phyloP scores from a whole-genome alignment of 2,329 filamentous ascomycete genomes.

The Exophiala sp. region DNA sequence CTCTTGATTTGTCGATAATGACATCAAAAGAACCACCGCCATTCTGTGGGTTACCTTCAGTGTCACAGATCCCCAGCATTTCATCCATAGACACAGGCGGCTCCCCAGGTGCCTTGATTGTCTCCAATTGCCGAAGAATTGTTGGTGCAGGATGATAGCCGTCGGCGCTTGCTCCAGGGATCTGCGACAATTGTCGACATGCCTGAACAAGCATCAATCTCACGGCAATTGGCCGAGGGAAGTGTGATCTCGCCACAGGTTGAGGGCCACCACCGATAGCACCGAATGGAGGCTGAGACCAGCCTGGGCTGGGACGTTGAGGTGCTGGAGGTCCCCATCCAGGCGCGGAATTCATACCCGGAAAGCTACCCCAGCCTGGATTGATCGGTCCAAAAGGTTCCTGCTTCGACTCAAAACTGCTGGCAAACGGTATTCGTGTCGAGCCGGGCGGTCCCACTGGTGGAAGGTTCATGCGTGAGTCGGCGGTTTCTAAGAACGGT shows the following conservation, averaged over 20 bases:
- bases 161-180: constrained; percentile 44
- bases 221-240: constrained; percentile 65
- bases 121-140: constrained; percentile 62
- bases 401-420: constrained; percentile 27
- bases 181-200: constrained; percentile 61
- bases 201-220: constrained; percentile 73
- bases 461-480: constrained; percentile 38
- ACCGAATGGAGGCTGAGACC: constrained; percentile 46
- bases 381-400: constrained; percentile 23
- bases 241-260: constrained; percentile 44
- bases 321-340: constrained; percentile 21
- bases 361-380: constrained; percentile 25
- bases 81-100: constrained; percentile 60
- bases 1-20: constrained; percentile 48
- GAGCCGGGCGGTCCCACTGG: constrained; percentile 53
- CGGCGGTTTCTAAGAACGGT: constrained; percentile 48
- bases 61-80: constrained; percentile 81
- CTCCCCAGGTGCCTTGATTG: constrained; percentile 59
- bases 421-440: constrained; percentile 40
- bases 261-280: constrained; percentile 38
- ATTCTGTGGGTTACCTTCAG: constrained; percentile 79
- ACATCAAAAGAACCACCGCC: constrained; percentile 85
- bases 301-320: constrained; percentile 34
- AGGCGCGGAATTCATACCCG: constrained; percentile 11
- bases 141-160: constrained; percentile 68